Evolutionary conservation across 140 eudicot genomes (phyloP).

Genomic region (Erigeron philadelphicus): DNA sequence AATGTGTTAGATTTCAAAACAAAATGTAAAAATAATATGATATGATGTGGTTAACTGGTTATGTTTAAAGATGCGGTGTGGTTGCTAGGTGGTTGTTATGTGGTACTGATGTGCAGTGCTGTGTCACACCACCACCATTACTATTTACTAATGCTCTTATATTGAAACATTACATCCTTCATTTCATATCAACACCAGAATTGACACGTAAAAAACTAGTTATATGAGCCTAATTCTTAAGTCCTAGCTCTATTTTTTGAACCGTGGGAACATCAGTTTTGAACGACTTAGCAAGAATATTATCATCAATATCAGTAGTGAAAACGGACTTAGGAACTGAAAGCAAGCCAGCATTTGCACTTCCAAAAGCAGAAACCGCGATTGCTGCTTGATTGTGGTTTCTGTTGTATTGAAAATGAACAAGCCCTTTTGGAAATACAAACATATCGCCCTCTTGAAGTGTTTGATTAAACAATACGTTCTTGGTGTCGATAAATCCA

Average conservation of each 20-base stretch:
- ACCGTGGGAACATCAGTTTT: constrained; percentile 32
- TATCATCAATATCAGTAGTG: constrained; percentile 32
- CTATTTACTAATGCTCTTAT: too few relatives aligned
- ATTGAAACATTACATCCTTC: constrained; percentile 6
- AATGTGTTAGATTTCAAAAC: too few relatives aligned
- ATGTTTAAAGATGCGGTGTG: too few relatives aligned
- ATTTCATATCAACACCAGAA: constrained; percentile 3
- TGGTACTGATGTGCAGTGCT: too few relatives aligned
- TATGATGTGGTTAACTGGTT: too few relatives aligned
- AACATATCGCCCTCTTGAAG: constrained; percentile 40
- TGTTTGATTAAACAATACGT: constrained; percentile 32
- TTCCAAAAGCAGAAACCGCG: constrained; percentile 37
- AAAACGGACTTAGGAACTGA: constrained; percentile 39
- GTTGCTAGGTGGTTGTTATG: too few relatives aligned
- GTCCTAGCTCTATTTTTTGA: constrained; percentile 35
- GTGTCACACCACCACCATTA: neutral
- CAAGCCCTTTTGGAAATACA: constrained; percentile 41
- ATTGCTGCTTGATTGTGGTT: constrained; percentile 33
- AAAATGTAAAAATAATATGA: too few relatives aligned
- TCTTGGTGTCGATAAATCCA: constrained; percentile 39
- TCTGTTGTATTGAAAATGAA: constrained; percentile 38
- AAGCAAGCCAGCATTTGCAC: constrained; percentile 33
- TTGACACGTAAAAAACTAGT: neutral
- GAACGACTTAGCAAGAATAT: constrained; percentile 32
- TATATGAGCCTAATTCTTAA: constrained; percentile 16